phyloP scores from a whole-genome alignment of 768 basidiomycete genomes.

The Termitomyces sp. region DNA sequence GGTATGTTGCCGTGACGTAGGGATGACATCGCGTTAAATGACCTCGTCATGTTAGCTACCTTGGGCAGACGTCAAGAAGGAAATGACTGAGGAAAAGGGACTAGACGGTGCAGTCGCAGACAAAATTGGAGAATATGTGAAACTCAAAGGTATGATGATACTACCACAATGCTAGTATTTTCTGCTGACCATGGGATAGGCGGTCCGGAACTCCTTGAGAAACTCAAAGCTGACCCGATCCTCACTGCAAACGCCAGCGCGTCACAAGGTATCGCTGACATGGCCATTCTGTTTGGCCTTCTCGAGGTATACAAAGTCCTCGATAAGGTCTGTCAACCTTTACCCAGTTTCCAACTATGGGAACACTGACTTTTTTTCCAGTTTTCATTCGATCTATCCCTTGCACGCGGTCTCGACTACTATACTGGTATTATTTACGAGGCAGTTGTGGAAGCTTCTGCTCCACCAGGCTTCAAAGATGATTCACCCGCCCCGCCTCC shows the following conservation, averaged over 20 bases:
- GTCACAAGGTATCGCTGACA: constrained; percentile 80
- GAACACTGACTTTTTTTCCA: constrained; percentile 22
- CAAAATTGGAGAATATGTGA: constrained; percentile 95
- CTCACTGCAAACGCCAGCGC: constrained; percentile 72
- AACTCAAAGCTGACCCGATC: constrained; percentile 55
- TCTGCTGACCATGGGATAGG: constrained; percentile 38
- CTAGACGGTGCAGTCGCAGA: constrained; percentile 78
- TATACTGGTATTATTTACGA: constrained; percentile 99
- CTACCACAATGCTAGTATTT: background rate
- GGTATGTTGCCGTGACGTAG: constrained; percentile 32
- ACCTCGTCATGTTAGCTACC: constrained; percentile 46
- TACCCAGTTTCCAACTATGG: background rate
- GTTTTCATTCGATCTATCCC: constrained; percentile 95
- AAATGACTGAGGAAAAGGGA: constrained; percentile 97
- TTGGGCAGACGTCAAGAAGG: constrained; percentile 89
- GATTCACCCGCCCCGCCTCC: constrained; percentile 34
- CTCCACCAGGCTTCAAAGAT: constrained; percentile 75
- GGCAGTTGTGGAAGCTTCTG: constrained; percentile 89
- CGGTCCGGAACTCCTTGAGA: constrained; percentile 69
- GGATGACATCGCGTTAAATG: background rate
- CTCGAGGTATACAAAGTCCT: constrained; percentile 76
- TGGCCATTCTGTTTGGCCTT: constrained; percentile 78
- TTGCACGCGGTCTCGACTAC: constrained; percentile 97
- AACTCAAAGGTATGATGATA: constrained; percentile 67
- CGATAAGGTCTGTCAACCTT: constrained; percentile 51